Conservation (phyloP, 2,329 filamentous ascomycete species). For the Fusarium begoniae region DNA sequence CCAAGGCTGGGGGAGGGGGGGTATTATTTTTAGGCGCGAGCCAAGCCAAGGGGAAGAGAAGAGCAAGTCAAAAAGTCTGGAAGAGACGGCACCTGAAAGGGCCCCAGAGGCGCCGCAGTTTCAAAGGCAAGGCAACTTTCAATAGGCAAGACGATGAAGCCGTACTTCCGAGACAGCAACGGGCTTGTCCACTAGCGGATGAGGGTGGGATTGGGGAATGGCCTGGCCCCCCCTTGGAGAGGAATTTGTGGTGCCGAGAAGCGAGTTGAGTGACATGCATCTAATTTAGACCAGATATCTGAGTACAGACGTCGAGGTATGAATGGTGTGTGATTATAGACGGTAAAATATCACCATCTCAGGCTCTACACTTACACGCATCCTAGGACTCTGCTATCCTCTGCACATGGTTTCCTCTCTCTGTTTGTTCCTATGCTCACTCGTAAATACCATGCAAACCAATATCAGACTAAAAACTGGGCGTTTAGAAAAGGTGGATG, state of each 20-base stretch:
- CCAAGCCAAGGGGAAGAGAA: background rate
- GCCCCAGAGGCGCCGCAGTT: background rate
- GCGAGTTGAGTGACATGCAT: slow-evolving; percentile 17
- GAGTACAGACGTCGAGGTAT: background rate
- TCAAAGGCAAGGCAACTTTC: slow-evolving; percentile 3
- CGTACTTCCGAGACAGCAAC: slow-evolving; percentile 43
- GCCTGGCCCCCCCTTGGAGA: background rate
- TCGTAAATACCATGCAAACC: background rate
- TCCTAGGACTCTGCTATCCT: background rate
- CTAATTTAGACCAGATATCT: background rate
- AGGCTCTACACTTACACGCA: background rate
- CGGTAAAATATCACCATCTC: background rate
- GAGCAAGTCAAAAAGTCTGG: background rate
- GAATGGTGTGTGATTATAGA: background rate
- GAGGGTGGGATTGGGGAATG: slow-evolving; percentile 12
- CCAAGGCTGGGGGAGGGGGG: background rate
- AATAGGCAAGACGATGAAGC: slow-evolving; percentile 32
- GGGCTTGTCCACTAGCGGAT: slow-evolving; percentile 30
- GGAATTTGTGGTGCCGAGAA: slow-evolving; percentile 32
- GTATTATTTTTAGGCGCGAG: slow-evolving; percentile 16
- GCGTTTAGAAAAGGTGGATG: slow-evolving; percentile 39
- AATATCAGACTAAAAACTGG: slow-evolving; percentile 16
- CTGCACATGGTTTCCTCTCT: background rate
- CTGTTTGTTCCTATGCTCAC: background rate
- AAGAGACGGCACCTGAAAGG: slow-evolving; percentile 20